Evolutionary conservation across 1,284 basidiomycete species (phyloP).

Genomic region (Ustilago cynodontis): DNA sequence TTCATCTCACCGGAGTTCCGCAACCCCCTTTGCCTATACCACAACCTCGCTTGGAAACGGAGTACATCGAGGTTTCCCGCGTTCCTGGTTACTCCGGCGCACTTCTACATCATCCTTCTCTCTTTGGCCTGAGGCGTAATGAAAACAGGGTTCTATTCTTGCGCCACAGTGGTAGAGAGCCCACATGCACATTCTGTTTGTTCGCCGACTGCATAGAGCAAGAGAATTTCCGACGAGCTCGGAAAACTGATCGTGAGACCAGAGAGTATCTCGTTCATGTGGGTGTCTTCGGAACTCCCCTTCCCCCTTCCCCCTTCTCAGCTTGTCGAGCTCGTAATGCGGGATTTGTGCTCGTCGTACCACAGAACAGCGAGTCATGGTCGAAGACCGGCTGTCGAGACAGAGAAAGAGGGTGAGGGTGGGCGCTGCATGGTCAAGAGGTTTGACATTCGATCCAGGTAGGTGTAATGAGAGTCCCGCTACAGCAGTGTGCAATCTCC

Average conservation of each 20-base stretch:
- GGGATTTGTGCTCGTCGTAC: background rate
- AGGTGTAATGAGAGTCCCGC: background rate
- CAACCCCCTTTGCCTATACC: background rate
- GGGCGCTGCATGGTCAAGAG: no score
- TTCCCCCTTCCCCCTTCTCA: background rate
- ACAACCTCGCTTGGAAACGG: background rate
- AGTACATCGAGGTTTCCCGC: background rate
- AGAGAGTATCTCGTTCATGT: background rate
- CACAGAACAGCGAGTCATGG: background rate
- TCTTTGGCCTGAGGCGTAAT: background rate
- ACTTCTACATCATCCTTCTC: conserved; percentile 3
- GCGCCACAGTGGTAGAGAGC: background rate
- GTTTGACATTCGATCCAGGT: no score
- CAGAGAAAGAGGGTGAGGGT: background rate
- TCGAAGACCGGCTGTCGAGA: background rate
- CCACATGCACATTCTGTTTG: background rate
- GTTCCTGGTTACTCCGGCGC: background rate
- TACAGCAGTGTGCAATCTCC: background rate
- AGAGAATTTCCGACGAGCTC: background rate
- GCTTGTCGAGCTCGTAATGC: background rate
- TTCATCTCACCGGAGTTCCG: background rate
- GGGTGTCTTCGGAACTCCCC: background rate
- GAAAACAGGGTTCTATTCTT: background rate
- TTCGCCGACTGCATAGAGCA: background rate
- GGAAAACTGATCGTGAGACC: background rate